These are phyloP conservation scores for Aspergillus nomiae DNA, from an alignment of 2,329 filamentous ascomycete genomes.

Conservation along the genomic window DNA sequence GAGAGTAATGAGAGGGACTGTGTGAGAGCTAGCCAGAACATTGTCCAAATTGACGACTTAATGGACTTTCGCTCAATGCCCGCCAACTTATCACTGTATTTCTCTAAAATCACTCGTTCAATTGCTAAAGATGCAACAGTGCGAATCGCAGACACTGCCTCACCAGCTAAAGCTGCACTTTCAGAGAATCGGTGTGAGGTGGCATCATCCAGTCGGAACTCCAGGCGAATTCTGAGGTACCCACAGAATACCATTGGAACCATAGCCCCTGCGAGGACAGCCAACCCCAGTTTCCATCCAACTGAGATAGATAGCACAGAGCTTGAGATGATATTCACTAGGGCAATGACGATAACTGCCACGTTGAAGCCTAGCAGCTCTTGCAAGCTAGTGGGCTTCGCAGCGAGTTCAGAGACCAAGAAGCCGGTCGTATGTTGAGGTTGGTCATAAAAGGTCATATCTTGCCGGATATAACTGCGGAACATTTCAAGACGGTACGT, in stretches of 20 bases:
- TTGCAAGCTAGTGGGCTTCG: constrained; percentile 37
- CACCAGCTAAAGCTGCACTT: constrained; percentile 50
- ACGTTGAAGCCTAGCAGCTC: constrained; percentile 54
- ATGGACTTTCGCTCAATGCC: constrained; percentile 22
- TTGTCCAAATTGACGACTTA: constrained; percentile 20
- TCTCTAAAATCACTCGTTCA: constrained; percentile 39
- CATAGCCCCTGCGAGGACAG: constrained; percentile 48
- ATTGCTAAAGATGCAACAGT: constrained; percentile 51
- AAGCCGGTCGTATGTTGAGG: constrained; percentile 30
- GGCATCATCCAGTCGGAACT: constrained; percentile 47
- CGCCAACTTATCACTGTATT: constrained; percentile 18
- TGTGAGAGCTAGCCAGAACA: constrained; percentile 25
- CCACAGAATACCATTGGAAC: constrained; percentile 49
- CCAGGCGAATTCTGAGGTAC: constrained; percentile 51
- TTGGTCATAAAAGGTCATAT: constrained; percentile 33
- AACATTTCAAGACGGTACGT: constrained; percentile 27
- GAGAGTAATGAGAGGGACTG: constrained; percentile 29
- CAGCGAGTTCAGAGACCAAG: constrained; percentile 28
- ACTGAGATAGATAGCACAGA: constrained; percentile 48
- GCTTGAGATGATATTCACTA: constrained; percentile 50
- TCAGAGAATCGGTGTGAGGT: constrained; percentile 45
- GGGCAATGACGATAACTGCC: constrained; percentile 49
- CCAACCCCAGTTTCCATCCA: constrained; percentile 55
- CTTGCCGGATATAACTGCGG: constrained; percentile 23
- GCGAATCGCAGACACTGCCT: constrained; percentile 49